phyloP scores from a whole-genome alignment of 148 eudicot species.

The Camellia sinensis region DNA sequence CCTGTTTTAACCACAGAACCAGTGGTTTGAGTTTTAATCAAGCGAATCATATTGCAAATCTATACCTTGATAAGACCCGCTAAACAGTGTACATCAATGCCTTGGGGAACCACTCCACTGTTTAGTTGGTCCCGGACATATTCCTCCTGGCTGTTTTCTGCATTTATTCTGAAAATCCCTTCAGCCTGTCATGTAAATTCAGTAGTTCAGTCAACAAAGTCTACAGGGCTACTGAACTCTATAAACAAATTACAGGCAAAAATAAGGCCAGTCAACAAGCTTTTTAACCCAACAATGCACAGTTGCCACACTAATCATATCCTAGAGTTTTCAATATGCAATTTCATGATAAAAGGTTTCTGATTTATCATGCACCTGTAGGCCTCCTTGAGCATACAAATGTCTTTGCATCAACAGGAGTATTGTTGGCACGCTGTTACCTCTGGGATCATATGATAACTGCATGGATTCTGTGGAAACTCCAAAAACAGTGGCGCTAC shows the following conservation, averaged over 20 bases:
- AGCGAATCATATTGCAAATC: background rate
- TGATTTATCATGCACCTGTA: slow-evolving; percentile 51
- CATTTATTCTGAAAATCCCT: slow-evolving; percentile 94
- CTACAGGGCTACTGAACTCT: background rate
- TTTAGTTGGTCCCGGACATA: slow-evolving; percentile 80
- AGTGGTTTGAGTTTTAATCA: too few relatives aligned
- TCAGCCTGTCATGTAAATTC: slow-evolving; percentile 60
- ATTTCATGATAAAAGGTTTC: background rate
- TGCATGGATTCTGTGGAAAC: slow-evolving; percentile 99
- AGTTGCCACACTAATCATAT: background rate
- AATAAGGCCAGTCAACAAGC: background rate
- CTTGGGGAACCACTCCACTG: slow-evolving; percentile 76
- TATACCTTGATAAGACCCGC: slow-evolving; percentile 96
- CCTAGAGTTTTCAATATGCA: background rate
- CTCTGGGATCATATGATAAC: slow-evolving; percentile 76
- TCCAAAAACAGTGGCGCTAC: slow-evolving; percentile 95
- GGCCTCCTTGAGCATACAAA: slow-evolving; percentile 86
- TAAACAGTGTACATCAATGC: slow-evolving; percentile 88
- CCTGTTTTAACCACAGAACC: too few relatives aligned
- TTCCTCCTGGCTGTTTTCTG: slow-evolving; percentile 86
- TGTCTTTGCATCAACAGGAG: slow-evolving; percentile 88
- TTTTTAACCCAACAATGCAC: background rate
- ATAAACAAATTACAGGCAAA: background rate
- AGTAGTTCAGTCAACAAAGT: slow-evolving; percentile 4
- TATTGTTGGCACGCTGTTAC: slow-evolving; percentile 93